Evolutionary conservation across 441 rosid species (phyloP), one percentile per base, ranked within the genome.

Genomic region (Oxalis stricta): DNA sequence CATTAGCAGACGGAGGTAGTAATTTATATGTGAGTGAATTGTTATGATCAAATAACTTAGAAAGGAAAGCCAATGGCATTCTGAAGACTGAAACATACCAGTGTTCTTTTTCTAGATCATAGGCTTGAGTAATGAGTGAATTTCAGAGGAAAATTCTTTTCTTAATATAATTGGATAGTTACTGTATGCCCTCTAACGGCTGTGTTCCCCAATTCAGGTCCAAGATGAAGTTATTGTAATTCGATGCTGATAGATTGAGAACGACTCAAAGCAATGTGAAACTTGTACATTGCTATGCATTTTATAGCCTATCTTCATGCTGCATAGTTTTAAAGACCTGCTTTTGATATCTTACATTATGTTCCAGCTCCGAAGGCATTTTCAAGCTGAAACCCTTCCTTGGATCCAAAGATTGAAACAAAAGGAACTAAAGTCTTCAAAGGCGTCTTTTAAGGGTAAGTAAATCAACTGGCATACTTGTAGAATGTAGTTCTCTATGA

Each of bases 311-410:
- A 33, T 46, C 11, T 14, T 39, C 5, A 7, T 23, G n/a, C 60
- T 37, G 54, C 38, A 37, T 46, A 34, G 33, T 13, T 48, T 41
- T 29, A 24, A 35, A 48, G n/a, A 18, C 32, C 7, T 54, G 54
- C 23, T 64, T 53, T 46, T 52, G 10, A 46, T 37, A 30, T 29
- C 6, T 38, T 19, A 33, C 13, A 53, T 10, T 52, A 16, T 26
- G 21, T 59, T 52, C 69, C 79, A 87, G 99, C 88, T 92, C 52
- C 95, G 77, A 59, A 72, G 97, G 63, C 97, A 87, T 75, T 73
- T 87, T 64, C 94, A 87, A 73, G 97, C 94, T 55, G 92, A 84
- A 38, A 77, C 92, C 32, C 82, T 84, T 65, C 97, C 97, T 16
- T 68, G 87, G 82, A 87, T 79, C 34, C 69, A 92, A 58, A 84